Evolutionary conservation across 208 protist species (phyloP).

Genomic region (Leishmania tarentolae): DNA sequence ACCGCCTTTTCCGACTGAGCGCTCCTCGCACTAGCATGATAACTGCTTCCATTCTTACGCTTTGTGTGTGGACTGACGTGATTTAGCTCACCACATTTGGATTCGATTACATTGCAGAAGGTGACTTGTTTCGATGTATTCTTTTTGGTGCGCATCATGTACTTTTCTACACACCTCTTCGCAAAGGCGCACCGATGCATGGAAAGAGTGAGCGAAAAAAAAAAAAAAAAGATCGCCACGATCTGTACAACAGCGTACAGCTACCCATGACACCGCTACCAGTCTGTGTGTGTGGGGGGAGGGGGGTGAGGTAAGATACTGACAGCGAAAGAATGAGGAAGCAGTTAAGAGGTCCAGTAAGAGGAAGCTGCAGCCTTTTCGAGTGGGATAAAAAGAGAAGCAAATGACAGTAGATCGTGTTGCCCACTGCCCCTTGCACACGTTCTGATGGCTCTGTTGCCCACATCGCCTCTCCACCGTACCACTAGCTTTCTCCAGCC

Average conservation of each 20-base stretch:
- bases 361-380: not conserved
- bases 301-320: not conserved
- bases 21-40: not conserved
- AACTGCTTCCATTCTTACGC: not conserved
- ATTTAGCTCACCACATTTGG: not conserved
- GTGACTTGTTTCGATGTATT: not conserved
- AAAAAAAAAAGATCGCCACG: not conserved
- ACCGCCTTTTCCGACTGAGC: not conserved
- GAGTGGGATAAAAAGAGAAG: not conserved
- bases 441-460: not conserved
- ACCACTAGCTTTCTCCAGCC: not conserved
- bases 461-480: not conserved
- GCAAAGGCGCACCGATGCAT: not conserved
- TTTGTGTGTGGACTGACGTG: not conserved
- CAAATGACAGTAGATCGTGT: not conserved
- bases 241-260: not conserved
- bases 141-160: not conserved
- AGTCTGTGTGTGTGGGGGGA: not conserved
- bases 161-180: not conserved
- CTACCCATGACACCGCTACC: not conserved
- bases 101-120: not conserved
- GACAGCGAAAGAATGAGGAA: not conserved
- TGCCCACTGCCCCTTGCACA: not conserved
- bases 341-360: not conserved
- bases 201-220: not conserved